Base-by-base conservation (phyloP, 2,329 filamentous ascomycete genomes). In the Lasiodiplodia citricola region DNA sequence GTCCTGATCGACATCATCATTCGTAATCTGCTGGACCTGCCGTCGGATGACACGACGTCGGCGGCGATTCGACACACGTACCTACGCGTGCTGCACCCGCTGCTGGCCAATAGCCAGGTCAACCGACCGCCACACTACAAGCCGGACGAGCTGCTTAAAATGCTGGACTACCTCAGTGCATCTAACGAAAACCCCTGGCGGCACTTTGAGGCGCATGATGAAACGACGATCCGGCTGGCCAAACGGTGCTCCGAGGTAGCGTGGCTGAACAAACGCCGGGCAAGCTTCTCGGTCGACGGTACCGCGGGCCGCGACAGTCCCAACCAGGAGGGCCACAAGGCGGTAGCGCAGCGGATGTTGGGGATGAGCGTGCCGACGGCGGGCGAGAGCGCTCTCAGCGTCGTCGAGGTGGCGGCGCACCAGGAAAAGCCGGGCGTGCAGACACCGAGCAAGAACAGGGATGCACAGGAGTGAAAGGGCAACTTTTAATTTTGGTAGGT, bases 1-100 rank as follows among this genome's bases (percentile, higher is more conserved):
- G 96, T 99, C 4, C 87, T 99, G 18, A 86, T 98, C 57, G 96
- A 99, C 76, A 96, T 99, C 72, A 94, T 99, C 69, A 93, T 99
- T 70, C 92, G 96, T 54, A 99, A 99, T 75, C 85, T 99, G n/a
- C 89, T 98, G 75, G 96, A 99, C 78, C 85, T 99, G 10, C 96
- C 96, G 0, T 91, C 95, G 75, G 95, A 97, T 77, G 89, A 84
- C 13, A 74, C 77, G 31, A 78, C 80, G 28, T 76, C 79, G 2
- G 79, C 76, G 38, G 78, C 88, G 2, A 83, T 99, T 68, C 89
- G 95, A 47, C 96, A 99, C 79, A 99, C 96, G 4, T 99, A 99
- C 77, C 86, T 99, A 6, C 90, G 96, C 38, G 96, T 99, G 4
- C 83, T 99, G 14, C 94, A 96, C 76, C 96, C 96, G 0, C 85